These are phyloP conservation scores for Aspergillus intermedius DNA, from an alignment of 2,329 filamentous ascomycete genomes.

Conservation along the genomic window DNA sequence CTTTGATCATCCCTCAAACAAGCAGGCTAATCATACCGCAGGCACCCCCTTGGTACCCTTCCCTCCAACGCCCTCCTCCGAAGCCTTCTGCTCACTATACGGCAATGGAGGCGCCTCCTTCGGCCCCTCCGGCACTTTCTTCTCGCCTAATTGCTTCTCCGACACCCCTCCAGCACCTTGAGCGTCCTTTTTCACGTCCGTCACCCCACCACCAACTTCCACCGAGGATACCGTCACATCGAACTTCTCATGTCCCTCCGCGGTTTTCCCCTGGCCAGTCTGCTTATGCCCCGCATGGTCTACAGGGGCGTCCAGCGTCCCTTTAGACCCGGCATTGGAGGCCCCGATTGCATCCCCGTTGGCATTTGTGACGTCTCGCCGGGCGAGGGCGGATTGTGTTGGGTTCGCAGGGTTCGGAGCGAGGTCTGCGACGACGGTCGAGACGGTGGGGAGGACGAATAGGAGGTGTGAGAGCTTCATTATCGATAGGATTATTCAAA, in stretches of 20 bases:
- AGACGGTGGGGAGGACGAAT: conserved; percentile 29
- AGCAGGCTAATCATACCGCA: conserved; percentile 39
- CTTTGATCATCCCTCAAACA: not conserved
- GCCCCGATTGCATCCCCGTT: conserved; percentile 11
- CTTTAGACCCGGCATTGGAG: conserved; percentile 34
- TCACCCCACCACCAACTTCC: conserved; percentile 2
- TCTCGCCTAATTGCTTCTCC: conserved; percentile 67
- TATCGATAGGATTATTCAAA: not conserved
- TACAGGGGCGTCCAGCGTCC: conserved; percentile 76
- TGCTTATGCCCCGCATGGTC: conserved; percentile 68
- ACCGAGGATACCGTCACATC: conserved; percentile 17
- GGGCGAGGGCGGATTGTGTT: not conserved
- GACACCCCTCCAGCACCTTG: conserved; percentile 84
- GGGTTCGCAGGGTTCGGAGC: conserved; percentile 4
- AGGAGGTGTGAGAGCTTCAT: conserved; percentile 33
- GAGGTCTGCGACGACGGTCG: conserved; percentile 18
- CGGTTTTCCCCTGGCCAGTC: conserved; percentile 21
- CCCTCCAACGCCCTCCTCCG: conserved; percentile 23
- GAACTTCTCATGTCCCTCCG: conserved; percentile 21
- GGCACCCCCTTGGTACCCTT: conserved; percentile 34
- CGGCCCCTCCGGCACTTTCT: conserved; percentile 74
- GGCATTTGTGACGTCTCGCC: not conserved
- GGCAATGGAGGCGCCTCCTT: conserved; percentile 80
- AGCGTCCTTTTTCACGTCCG: conserved; percentile 65
- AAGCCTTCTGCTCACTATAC: conserved; percentile 67